Base-by-base conservation (phyloP, 2,329 filamentous ascomycete species). In the Aspergillus latus region DNA sequence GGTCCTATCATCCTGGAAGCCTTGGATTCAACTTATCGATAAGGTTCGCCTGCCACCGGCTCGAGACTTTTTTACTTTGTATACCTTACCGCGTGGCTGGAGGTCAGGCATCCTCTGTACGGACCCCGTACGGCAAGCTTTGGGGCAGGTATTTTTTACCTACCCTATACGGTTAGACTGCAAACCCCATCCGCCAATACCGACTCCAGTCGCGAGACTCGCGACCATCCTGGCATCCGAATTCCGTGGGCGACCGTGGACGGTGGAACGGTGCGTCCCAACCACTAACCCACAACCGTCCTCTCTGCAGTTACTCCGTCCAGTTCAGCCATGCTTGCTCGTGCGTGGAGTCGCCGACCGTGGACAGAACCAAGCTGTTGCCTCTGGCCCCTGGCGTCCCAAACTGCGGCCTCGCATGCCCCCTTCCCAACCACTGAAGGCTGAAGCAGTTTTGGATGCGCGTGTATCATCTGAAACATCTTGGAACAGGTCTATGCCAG, bases 391-490 rank as follows among this genome's bases (percentile, higher is more conserved):
- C 52, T 55, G 46, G 40, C 46, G 46, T 49, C 11, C 46, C n/a
- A 30, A 44, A 42, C 52, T 48, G 44, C 29, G 32, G 40, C 34
- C 42, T 47, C 39, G 42, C 16, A 52, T 37, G 16, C 34, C 13
- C 13, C 49, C 29, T 46, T 40, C 40, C 29, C 21, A 21, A 36
- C n/a, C 13, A 49, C 4, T 43, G n/a, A 6, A 21, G 30, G 44
- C 28, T 29, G 34, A 37, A 28, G 37, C 13, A 32, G 39, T 16
- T 21, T 32, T 21, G 28, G 28, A 34, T 50, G 49, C 45, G 49
- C 36, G 10, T 49, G 54, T 57, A 50, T 57, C 48, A 56, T 49
- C 26, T 51, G 48, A 50, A 58, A 42, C 52, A 15, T 45, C 52
- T 51, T 47, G 47, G 47, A 57, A 57, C 58, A 21, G 36, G 56